Evolutionary conservation across 2,329 filamentous ascomycete species (phyloP), one percentile per base, ranked within the genome.

Genomic region (Fusarium veterinarium): DNA sequence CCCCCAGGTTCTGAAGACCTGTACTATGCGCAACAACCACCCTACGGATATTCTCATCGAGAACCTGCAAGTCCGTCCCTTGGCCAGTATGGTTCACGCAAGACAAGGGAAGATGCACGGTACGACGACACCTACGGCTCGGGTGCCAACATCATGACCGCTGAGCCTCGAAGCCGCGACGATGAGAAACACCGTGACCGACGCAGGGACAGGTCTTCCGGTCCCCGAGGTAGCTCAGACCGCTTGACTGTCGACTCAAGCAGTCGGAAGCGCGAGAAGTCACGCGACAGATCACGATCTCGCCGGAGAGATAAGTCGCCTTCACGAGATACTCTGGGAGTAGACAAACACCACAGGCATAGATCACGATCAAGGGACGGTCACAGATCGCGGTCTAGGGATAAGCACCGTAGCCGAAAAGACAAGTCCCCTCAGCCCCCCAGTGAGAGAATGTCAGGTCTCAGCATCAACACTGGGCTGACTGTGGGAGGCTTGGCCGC

Each of bases 391-490:
- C 57, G 38, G 17, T 67, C 66, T 14, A 69, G 67, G 37, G 74
- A 76, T 33, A 63, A 56, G 23, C 74, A 72, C 20, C 65, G 67
- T 16, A 75, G 72, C 8, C 56, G 57, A 42, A 74, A 84, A 41
- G 84, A 84, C 57, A 80, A 77, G 51, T 88, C 87, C 8, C 86
- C 87, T 1, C 81, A 83, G 70, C 87, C 87, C 7, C 86, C 86
- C 4, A 82, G 82, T 20, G 79, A 79, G 30, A 86, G 84, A 71
- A 87, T 88, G 87, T 88, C 87, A 3, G 83, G 80, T n/a, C 81
- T 90, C 41, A 84, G 82, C 3, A 86, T 90, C 46, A 84, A 83
- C 71, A 85, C 84, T 5, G 70, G 69, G 20, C 42, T 72, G 46
- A 69, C 69, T n/a, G 83, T 83, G 10, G 82, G 69, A 38, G 69